Evolutionary conservation across 2,329 filamentous ascomycete species (phyloP).

Genomic region (Penicillium palitans): DNA sequence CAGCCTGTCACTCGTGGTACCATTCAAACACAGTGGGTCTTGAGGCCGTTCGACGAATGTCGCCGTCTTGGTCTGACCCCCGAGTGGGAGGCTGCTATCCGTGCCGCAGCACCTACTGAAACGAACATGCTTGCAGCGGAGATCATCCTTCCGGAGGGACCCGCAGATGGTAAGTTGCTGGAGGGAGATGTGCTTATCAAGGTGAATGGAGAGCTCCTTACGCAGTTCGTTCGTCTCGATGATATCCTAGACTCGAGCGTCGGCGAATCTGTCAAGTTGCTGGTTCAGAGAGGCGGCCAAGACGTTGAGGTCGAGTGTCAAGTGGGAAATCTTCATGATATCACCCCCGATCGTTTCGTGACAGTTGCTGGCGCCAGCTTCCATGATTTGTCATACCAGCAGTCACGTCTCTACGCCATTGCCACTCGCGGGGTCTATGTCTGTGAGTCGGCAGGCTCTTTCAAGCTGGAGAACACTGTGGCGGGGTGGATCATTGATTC

Average conservation of each 20-base stretch:
- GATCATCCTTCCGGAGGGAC: slow-evolving; percentile 87
- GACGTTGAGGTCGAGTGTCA: slow-evolving; percentile 80
- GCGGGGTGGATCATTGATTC: slow-evolving; percentile 93
- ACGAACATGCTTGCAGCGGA: slow-evolving; percentile 97
- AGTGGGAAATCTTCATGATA: slow-evolving; percentile 87
- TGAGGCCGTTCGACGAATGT: slow-evolving; percentile 98
- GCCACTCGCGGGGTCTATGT: slow-evolving; percentile 90
- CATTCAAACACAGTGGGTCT: slow-evolving; percentile 96
- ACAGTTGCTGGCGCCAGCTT: slow-evolving; percentile 92
- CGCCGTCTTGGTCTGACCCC: slow-evolving; percentile 80
- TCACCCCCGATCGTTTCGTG: slow-evolving; percentile 94
- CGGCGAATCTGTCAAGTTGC: slow-evolving; percentile 71
- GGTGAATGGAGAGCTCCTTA: slow-evolving; percentile 89
- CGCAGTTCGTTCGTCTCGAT: slow-evolving; percentile 88
- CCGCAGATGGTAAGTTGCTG: slow-evolving; percentile 80
- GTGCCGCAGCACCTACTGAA: slow-evolving; percentile 82
- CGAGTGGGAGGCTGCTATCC: slow-evolving; percentile 81
- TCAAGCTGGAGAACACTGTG: slow-evolving; percentile 86
- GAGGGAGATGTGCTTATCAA: slow-evolving; percentile 93
- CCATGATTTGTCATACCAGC: slow-evolving; percentile 95
- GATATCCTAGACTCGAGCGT: slow-evolving; percentile 89
- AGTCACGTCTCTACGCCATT: slow-evolving; percentile 93
- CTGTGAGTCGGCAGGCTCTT: slow-evolving; percentile 91
- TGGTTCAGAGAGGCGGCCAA: slow-evolving; percentile 84
- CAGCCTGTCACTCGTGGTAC: slow-evolving; percentile 81